Base-by-base conservation (phyloP, 495 filamentous ascomycete genomes). In the Neurospora pannonica region DNA sequence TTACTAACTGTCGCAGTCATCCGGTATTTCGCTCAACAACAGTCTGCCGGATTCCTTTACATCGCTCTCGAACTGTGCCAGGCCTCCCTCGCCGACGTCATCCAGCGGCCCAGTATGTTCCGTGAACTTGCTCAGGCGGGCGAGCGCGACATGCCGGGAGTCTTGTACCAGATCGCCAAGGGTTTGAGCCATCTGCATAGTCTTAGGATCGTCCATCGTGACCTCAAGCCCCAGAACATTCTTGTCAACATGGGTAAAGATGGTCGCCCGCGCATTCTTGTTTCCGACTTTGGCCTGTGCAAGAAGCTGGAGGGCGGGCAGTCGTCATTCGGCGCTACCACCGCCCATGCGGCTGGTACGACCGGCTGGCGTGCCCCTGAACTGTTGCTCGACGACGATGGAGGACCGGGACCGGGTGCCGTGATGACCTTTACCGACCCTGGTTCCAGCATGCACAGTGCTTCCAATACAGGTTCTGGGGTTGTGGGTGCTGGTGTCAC, bases 201-300 rank as follows among this genome's bases (percentile, higher is more conserved):
- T 17, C 87, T 98, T 62, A 92, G 97, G 71, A 97, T 99, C 77
- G 97, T 99, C 15, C 96, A 99, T 81, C 92, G 96, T 70, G 96
- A 99, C 81, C 86, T 99, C 76, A 99, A 99, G 80, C 96, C 96
- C 1, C 96, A 98, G 78, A 99, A 99, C 77, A 97, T 98, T 67
- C 87, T 99, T 0, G 94, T 97, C 70, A 84, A 86, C 48, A 85
- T 88, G 81, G 84, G 86, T 83, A 83, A 89, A 81, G 84, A 87
- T 69, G 85, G 86, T n/a, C 85, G 82, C 60, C 90, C 91, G 38
- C 92, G 95, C 19, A 85, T 98, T 5, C 89, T 98, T 11, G 97
- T 99, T 40, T 98, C 97, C 1, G 96, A 98, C 82, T 99, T 99
- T 81, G 96, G 96, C 15, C 88, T 99, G 24, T 98, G 96, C 82